Base-by-base conservation (phyloP, 2,329 filamentous ascomycete genomes). In the Penicillium capsulatum region DNA sequence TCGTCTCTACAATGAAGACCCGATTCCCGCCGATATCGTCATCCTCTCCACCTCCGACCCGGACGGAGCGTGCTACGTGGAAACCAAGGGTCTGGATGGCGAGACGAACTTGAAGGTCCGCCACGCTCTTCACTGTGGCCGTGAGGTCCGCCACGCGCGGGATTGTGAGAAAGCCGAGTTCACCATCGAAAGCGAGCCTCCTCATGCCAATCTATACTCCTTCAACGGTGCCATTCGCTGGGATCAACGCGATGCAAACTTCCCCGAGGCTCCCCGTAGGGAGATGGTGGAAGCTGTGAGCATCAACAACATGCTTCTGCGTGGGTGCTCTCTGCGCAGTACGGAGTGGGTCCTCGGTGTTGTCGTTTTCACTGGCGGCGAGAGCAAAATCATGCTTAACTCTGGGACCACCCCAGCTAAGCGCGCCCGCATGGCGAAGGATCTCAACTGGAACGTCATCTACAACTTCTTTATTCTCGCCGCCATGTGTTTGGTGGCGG, bases 371-470 rank as follows among this genome's bases (percentile, higher is more conserved):
- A 97, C 92, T 10, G 92, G 92, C 22, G 82, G 90, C 59, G 91
- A 98, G 63, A 95, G 91, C 22, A 98, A 97, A 70, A 97, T 96
- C 63, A 98, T 98, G 92, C 85, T 96, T 71, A 98, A 98, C 62
- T 86, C 92, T 17, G 92, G 92, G 44, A 84, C 91, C 47, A 98
- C 92, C 1, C 92, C 94, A 9, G 94, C 81, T 63, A 98, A 98
- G 72, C 85, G 91, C 47, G 81, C 92, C 26, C 82, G 87, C 52
- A 90, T 98, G 55, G 87, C 90, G 37, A 84, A 88, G 48, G 90
- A 95, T 63, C 77, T 98, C 53, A 98, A 98, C 71, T 94, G 88
- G 78, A 95, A 95, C 65, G 90, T 98, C 64, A 77, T 97, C 45
- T 94, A 90, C 76, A 98, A 98, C 67, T 97, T 98, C 60, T 73